A percentile compares a stretch with the other conserved stretches of the same genome.
These are phyloP conservation scores for Aspergillus sp. DNA, from an alignment of 2,329 filamentous ascomycete species.

Conservation along the genomic window DNA sequence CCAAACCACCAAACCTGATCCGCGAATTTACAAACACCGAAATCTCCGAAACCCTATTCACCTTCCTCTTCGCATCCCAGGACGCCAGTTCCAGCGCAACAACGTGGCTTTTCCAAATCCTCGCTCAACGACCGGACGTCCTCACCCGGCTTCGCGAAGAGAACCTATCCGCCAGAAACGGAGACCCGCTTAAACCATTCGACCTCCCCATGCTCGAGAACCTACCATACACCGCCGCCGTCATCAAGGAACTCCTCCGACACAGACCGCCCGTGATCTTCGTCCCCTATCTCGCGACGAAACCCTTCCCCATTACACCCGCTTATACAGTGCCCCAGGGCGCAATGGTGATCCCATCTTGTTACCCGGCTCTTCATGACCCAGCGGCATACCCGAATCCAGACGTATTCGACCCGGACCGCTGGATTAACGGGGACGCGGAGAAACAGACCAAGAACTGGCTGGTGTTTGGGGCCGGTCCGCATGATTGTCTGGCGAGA, in stretches of 20 bases:
- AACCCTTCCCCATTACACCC: slow-evolving; percentile 49
- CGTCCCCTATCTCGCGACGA: slow-evolving; percentile 53
- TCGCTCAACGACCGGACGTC: slow-evolving; percentile 53
- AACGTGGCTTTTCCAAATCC: slow-evolving; percentile 54
- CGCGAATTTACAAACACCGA: slow-evolving; percentile 53
- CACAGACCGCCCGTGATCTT: slow-evolving; percentile 56
- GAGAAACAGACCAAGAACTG: slow-evolving; percentile 54
- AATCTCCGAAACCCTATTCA: slow-evolving; percentile 54
- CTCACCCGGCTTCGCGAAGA: slow-evolving; percentile 49
- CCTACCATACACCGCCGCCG: slow-evolving; percentile 53
- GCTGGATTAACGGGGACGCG: slow-evolving; percentile 55
- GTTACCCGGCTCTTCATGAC: slow-evolving; percentile 54
- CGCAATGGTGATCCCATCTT: slow-evolving; percentile 52
- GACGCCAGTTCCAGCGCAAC: slow-evolving; percentile 56
- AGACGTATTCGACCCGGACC: slow-evolving; percentile 51
- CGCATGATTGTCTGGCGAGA: slow-evolving; percentile 53
- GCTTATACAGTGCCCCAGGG: slow-evolving; percentile 53
- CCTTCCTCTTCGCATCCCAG: slow-evolving; percentile 56
- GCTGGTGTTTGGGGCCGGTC: slow-evolving; percentile 54
- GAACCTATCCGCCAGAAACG: slow-evolving; percentile 47
- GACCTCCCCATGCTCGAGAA: slow-evolving; percentile 51
- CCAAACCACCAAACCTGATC: slow-evolving; percentile 46
- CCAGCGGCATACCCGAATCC: slow-evolving; percentile 50
- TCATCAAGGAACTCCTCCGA: slow-evolving; percentile 56
- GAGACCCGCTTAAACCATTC: slow-evolving; percentile 43